phyloP scores from a whole-genome alignment of 1,139 yeast species.

The Suhomyces kunorum region DNA sequence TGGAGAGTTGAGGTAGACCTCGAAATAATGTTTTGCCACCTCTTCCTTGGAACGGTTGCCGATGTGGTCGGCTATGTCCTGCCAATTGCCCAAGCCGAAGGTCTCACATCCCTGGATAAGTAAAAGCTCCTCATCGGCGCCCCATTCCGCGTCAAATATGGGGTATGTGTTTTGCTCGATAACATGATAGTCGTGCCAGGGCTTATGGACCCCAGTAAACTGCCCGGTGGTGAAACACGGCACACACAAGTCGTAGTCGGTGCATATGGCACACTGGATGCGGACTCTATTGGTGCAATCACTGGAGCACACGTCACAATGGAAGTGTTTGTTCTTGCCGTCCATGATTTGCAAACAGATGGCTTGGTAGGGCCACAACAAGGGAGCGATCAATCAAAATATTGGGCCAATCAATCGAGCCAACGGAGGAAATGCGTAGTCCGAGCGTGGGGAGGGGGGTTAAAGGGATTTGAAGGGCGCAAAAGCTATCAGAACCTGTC shows the following conservation, averaged over 20 bases:
- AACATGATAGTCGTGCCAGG: constrained; percentile 89
- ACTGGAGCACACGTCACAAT: constrained; percentile 92
- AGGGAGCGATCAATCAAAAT: constrained; percentile 10
- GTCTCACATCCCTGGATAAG: constrained; percentile 91
- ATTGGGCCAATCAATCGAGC: constrained; percentile 7
- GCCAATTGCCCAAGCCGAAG: constrained; percentile 95
- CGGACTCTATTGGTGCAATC: constrained; percentile 93
- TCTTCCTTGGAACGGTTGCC: constrained; percentile 93
- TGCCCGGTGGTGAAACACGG: constrained; percentile 92
- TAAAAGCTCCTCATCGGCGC: constrained; percentile 93
- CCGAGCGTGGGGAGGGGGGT: neutral
- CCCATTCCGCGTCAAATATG: constrained; percentile 89
- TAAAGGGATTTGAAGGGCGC: neutral
- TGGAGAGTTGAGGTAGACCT: constrained; percentile 64
- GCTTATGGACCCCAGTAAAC: constrained; percentile 81
- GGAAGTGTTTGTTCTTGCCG: constrained; percentile 54
- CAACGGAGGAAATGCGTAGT: neutral
- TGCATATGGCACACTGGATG: constrained; percentile 86
- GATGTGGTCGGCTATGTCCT: constrained; percentile 90
- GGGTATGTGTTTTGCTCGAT: constrained; percentile 96
- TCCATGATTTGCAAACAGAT: constrained; percentile 17
- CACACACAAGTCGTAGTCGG: constrained; percentile 93
- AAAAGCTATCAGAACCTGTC: constrained; percentile 1
- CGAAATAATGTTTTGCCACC: constrained; percentile 77
- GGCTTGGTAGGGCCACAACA: neutral